A percentile compares a stretch with the other conserved stretches of the same genome.
Conservation (phyloP, 1,284 basidiomycete species). For the Pseudozyma thailandica region DNA sequence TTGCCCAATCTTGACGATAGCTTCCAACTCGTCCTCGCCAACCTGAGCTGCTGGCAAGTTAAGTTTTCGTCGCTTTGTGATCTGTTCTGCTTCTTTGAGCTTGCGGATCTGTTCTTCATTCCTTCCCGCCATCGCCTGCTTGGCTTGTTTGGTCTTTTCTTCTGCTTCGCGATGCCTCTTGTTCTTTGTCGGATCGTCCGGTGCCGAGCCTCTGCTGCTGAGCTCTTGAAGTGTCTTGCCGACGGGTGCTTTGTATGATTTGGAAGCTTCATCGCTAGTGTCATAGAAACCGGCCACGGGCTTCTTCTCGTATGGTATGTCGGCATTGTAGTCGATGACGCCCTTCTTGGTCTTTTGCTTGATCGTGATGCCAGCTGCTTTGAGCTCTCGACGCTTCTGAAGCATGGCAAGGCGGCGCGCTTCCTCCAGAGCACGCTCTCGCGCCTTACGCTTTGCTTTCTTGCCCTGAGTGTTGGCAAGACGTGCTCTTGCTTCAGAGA, state of each 20-base stretch:
- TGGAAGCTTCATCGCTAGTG: conserved; percentile 92
- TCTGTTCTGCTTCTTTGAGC: conserved; percentile 94
- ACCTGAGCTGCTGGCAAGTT: conserved; percentile 91
- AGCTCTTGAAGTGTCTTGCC: conserved; percentile 79
- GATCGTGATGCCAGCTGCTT: conserved; percentile 88
- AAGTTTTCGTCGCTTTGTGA: conserved; percentile 86
- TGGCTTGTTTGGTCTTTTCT: conserved; percentile 85
- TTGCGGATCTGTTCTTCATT: conserved; percentile 97
- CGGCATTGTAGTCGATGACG: conserved; percentile 99
- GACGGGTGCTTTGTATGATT: conserved; percentile 84
- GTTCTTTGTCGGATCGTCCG: conserved; percentile 72
- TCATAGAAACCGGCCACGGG: conserved; percentile 96
- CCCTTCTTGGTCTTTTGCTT: conserved; percentile 87
- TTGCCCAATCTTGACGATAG: conserved; percentile 97
- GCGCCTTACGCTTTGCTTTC: conserved; percentile 97
- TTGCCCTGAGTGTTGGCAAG: conserved; percentile 99
- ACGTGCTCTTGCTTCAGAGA: conserved; percentile 96
- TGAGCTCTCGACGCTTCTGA: conserved; percentile 97
- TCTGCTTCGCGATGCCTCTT: conserved; percentile 69
- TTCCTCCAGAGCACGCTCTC: conserved; percentile 86
- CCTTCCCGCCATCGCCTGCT: conserved; percentile 67
- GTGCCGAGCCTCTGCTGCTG: conserved; percentile 76
- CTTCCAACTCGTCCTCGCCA: conserved; percentile 93
- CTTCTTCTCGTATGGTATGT: conserved; percentile 98
- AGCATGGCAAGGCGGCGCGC: conserved; percentile 91